Evolutionary conservation across 768 basidiomycete genomes (phyloP).

Genomic region (Hygrophorus pudorinus): DNA sequence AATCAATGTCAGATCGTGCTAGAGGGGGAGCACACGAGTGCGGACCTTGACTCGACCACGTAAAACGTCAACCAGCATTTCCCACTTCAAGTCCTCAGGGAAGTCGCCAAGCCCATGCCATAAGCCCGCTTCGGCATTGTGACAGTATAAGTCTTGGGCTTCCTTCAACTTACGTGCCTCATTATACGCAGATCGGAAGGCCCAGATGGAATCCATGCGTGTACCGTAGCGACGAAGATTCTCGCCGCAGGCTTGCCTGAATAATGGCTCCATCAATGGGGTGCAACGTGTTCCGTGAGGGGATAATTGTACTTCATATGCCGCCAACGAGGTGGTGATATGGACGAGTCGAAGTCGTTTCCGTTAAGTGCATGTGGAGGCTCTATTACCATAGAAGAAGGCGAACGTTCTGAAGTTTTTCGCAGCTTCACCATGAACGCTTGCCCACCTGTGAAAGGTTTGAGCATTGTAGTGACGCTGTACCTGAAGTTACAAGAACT

Average conservation of each 20-base stretch:
- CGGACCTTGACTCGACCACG: slow-evolving; percentile 76
- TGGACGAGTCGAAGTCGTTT: slow-evolving; percentile 25
- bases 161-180: slow-evolving; percentile 60
- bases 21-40: neutral
- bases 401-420: slow-evolving; percentile 62
- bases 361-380: slow-evolving; percentile 59
- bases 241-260: slow-evolving; percentile 57
- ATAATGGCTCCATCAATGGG: neutral
- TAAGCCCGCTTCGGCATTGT: slow-evolving; percentile 40
- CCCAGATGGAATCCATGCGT: slow-evolving; percentile 75
- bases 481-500: neutral
- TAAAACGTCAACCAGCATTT: slow-evolving; percentile 72
- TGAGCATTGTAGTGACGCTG: neutral
- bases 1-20: slow-evolving; percentile 1
- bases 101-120: slow-evolving; percentile 38
- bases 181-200: slow-evolving; percentile 70
- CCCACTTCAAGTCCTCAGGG: slow-evolving; percentile 68
- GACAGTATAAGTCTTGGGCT: slow-evolving; percentile 65
- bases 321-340: slow-evolving; percentile 51
- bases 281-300: neutral
- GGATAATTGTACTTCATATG: slow-evolving; percentile 58
- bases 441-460: slow-evolving; percentile 54
- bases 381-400: slow-evolving; percentile 77
- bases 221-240: slow-evolving; percentile 35
- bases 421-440: slow-evolving; percentile 83